Base-by-base conservation (phyloP, 2,329 filamentous ascomycete genomes). In the Chaetomiaceae sp. region DNA sequence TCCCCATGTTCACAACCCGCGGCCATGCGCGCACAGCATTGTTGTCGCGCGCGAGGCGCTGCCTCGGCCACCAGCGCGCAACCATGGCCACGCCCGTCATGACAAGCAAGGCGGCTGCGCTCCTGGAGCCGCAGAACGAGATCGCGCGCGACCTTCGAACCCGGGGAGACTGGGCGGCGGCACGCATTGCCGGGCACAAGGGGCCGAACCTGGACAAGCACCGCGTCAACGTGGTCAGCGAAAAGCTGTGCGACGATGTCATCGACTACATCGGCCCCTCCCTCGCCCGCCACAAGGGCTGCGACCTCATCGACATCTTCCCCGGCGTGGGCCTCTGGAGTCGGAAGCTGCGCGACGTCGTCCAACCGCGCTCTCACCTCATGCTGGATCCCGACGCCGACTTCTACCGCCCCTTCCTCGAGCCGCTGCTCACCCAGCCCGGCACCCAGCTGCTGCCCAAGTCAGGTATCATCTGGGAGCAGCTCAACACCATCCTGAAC, bases 281-380 rank as follows among this genome's bases (percentile, higher is more conserved):
- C 3, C 76, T 97, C 16, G 71, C 81, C 30, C 78, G 81, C 39
- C 85, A 93, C 66, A 72, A 75, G 44, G 87, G 88, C 48, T 90
- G 91, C 68, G 90, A 95, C 61, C 77, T 97, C 39, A 73, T 99
- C 60, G 92, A 97, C 64, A 73, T 96, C 50, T 89, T 91, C 65
- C 92, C 92, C 0, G 90, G 90, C 13, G 72, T 72, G 1, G 89
- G 90, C 8, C 48, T 95, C 2, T 93, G 86, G 81, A 95, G 91
- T 30, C 73, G 74, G 23, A 87, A 85, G 61, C 73, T 97, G 1
- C 83, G 96, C 64, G 75, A 88, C 0, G 71, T 78, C 40, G 73
- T 99, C 7, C 71, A 89, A 61, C 92, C 92, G 4, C 83, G 89
- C 51, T 83, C 81, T 5, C 93, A 99, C 70, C 71, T 96, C 39